Evolutionary conservation across 441 rosid species (phyloP), one percentile per base, ranked within the genome.

Genomic region (Pelargonium fulgidum): DNA sequence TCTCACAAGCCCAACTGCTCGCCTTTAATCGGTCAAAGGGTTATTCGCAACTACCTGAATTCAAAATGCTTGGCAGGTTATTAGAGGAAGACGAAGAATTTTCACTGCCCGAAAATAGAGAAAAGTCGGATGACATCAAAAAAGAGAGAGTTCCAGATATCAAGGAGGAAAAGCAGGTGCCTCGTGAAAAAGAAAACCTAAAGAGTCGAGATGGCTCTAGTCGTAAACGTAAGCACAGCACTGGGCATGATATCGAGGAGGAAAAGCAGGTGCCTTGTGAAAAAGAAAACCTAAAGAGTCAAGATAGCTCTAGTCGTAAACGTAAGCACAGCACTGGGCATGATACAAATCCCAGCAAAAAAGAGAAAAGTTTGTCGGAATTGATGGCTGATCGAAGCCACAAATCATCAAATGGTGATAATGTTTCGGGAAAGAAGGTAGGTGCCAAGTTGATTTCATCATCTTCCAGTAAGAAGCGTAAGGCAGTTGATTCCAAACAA

Each of bases 1-100:
- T 76, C 44, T 76, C 80, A 36, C 73, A 76, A 76, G 86, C 96
- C 68, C 88, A 77, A 66, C 70, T 90, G 73, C 73, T 82, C 75
- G 90, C 93, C 61, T 85, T 85, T 74, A 72, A 71, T 77, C 86
- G 80, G 17, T 89, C 90, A 91, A 89, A 87, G 79, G 97, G 96
- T 56, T 85, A 80, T 72, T 39, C 77, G 39, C 78, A 74, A 26
- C 80, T 87, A 64, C 91, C 92, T 3, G 85, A 85, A 79, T 78
- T 90, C 68, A 80, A 77, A 79, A 58, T 76, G 48, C 81, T 84
- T 52, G 74, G 73, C 39, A 84, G 81, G 26, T 75, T 81, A 76
- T 68, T 75, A 70, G 88, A 83, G 79, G 73, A 76, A 56, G 83
- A 81, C 58, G 82, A 77, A 12, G 87, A 88, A 44, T 70, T 77